Evolutionary conservation across 116 monocot species (phyloP).

Genomic region (Posidonia oceanica): DNA sequence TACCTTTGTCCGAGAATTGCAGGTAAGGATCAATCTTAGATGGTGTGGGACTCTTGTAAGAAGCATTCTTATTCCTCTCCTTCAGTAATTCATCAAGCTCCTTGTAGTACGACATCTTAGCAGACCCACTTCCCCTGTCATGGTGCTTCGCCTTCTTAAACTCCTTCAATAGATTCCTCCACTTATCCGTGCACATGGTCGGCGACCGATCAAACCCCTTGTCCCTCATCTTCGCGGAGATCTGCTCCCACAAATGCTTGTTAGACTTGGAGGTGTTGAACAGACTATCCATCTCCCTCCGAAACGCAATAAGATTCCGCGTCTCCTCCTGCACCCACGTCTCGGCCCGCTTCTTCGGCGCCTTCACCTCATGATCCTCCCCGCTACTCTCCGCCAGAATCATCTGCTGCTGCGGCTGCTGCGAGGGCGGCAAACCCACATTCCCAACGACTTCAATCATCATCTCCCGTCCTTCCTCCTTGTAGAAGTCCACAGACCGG

Average conservation of each 20-base stretch:
- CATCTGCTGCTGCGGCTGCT: conserved; percentile 34
- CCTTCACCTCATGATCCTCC: conserved; percentile 75
- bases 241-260: conserved; percentile 88
- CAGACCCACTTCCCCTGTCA: conserved; percentile 43
- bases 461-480: conserved; percentile 44
- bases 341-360: conserved; percentile 93
- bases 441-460: conserved; percentile 35
- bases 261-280: conserved; percentile 97
- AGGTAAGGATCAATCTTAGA: conserved; percentile 68
- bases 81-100: conserved; percentile 85
- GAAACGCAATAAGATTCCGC: conserved; percentile 50
- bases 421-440: conserved; percentile 1
- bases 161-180: conserved; percentile 94
- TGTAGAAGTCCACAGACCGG: conserved; percentile 45
- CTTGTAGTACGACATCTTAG: conserved; percentile 86
- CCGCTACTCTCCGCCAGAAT: conserved; percentile 65
- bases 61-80: conserved; percentile 49
- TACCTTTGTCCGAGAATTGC: conserved; percentile 89
- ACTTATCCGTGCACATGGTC: conserved; percentile 97
- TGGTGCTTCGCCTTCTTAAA: conserved; percentile 89
- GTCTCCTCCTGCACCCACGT: conserved; percentile 99
- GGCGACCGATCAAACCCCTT: conserved; percentile 84
- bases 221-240: conserved; percentile 76
- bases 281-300: conserved; percentile 73
- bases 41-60: conserved; percentile 25